Conservation (phyloP, 106 monocot species). For the Posidonia australis region DNA sequence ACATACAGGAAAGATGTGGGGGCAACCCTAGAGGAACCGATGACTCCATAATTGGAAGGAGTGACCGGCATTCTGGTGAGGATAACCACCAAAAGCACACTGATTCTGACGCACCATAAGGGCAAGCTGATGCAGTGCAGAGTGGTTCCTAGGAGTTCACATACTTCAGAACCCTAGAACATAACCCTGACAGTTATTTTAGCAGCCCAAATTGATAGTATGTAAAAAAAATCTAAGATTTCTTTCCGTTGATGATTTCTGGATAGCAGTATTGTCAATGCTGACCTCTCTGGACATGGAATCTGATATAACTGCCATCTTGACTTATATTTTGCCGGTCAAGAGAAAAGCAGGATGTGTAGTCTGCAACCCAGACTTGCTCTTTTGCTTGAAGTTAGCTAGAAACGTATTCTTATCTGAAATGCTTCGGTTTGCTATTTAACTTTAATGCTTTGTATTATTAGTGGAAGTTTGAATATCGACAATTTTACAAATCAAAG, state of each 20-base stretch:
- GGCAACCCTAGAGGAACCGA: not conserved
- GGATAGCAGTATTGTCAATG: conserved; percentile 25
- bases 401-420: not conserved
- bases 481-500: not conserved
- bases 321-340: conserved; percentile 75
- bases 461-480: not conserved
- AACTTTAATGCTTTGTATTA: conserved; percentile 3
- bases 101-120: conserved; percentile 7
- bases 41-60: conserved; percentile 4
- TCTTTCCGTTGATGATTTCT: conserved; percentile 27
- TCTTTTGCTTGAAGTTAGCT: conserved; percentile 3
- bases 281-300: conserved; percentile 30
- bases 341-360: conserved; percentile 24
- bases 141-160: conserved; percentile 6
- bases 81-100: not conserved
- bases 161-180: conserved; percentile 7
- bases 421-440: not conserved
- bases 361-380: conserved; percentile 14
- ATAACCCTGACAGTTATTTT: conserved; percentile 16
- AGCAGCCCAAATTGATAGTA: conserved; percentile 16
- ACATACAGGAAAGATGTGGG: conserved; percentile 16
- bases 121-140: conserved; percentile 1
- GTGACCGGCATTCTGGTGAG: not conserved
- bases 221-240: conserved; percentile 18
- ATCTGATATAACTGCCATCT: conserved; percentile 27